A percentile compares a stretch with the other conserved stretches of the same genome.
phyloP scores from a whole-genome alignment of 345 rosid species.

The Cardamine occulta region DNA sequence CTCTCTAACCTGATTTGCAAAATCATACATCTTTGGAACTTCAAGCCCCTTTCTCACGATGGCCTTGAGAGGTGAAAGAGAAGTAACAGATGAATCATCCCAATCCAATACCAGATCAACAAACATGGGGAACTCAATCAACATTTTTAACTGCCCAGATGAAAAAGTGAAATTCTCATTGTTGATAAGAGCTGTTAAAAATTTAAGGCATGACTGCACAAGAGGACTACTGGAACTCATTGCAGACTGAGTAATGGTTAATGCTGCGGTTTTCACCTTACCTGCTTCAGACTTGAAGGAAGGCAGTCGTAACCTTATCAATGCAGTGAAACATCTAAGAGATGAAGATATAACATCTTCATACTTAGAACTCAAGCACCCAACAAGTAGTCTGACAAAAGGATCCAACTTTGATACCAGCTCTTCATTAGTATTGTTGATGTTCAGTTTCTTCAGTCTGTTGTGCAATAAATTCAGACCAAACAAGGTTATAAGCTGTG shows the following conservation, averaged over 20 bases:
- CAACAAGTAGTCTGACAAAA: constrained; percentile 64
- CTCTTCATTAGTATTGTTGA: constrained; percentile 48
- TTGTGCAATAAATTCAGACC: constrained; percentile 66
- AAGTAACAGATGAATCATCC: constrained; percentile 49
- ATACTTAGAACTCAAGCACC: constrained; percentile 76
- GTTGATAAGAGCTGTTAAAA: constrained; percentile 66
- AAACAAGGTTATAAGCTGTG: constrained; percentile 71
- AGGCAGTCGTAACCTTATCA: constrained; percentile 70
- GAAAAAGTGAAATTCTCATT: constrained; percentile 60
- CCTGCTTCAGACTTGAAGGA: constrained; percentile 69
- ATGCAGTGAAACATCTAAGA: constrained; percentile 64
- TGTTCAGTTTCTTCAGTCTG: constrained; percentile 58
- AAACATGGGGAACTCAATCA: constrained; percentile 71
- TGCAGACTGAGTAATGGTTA: constrained; percentile 59
- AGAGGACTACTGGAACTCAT: constrained; percentile 56
- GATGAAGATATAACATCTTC: constrained; percentile 73
- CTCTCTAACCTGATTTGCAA: constrained; percentile 56
- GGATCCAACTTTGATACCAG: constrained; percentile 80
- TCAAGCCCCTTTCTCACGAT: constrained; percentile 53
- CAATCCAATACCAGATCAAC: constrained; percentile 61
- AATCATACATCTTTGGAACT: constrained; percentile 72
- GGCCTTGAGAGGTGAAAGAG: constrained; percentile 74
- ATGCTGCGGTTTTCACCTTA: constrained; percentile 58
- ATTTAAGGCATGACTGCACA: constrained; percentile 70
- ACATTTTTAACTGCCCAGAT: constrained; percentile 54